Conservation (phyloP, 306 rosid genomes). For the Bauhinia variegata region DNA sequence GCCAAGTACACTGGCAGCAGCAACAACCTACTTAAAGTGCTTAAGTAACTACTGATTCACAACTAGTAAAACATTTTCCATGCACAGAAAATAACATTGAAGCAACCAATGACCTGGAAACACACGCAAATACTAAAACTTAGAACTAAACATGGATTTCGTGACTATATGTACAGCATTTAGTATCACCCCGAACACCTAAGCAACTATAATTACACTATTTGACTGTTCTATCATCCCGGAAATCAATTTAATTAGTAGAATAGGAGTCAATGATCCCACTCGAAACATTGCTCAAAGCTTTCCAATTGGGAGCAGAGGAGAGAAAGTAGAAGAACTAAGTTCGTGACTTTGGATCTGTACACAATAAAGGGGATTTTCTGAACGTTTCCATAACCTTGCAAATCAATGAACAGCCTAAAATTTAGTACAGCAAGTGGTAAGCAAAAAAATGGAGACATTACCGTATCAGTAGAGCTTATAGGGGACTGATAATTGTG, state of each 20-base stretch:
- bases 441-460: neutral
- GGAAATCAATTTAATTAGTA: neutral
- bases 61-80: neutral
- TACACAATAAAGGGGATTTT: neutral
- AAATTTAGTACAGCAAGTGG: neutral
- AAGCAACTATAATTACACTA: neutral
- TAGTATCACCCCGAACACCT: too few species aligned
- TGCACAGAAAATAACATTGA: slow-evolving; percentile 1
- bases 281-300: too few species aligned
- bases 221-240: neutral
- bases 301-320: too few species aligned
- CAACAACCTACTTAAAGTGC: slow-evolving; percentile 18
- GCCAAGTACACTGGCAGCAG: neutral
- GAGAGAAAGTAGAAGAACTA: too few species aligned
- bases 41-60: slow-evolving; percentile 7
- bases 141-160: too few species aligned
- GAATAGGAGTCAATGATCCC: neutral
- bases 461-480: slow-evolving; percentile 45
- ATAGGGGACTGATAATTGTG: slow-evolving; percentile 8
- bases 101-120: neutral
- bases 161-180: too few species aligned
- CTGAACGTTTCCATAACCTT: neutral
- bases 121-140: too few species aligned
- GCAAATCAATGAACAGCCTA: neutral
- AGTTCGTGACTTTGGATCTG: too few species aligned